Conservation (phyloP, 768 basidiomycete genomes). For the Lactifluus subvellereus region DNA sequence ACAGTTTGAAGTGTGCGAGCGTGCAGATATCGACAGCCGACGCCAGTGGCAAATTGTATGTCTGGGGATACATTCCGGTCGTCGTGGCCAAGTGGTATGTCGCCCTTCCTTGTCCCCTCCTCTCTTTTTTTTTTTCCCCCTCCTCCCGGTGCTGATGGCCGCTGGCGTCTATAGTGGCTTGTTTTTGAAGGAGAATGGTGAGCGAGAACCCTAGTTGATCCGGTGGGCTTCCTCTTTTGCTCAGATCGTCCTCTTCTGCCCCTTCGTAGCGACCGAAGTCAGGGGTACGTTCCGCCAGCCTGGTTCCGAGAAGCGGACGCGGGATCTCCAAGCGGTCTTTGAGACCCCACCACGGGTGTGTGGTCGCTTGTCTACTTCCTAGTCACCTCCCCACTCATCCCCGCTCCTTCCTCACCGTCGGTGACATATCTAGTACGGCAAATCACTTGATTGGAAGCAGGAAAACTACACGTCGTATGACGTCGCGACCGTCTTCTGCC, state of each 20-base stretch:
- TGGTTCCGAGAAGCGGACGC: slow-evolving; percentile 94
- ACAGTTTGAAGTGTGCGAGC: slow-evolving; percentile 79
- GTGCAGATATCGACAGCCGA: slow-evolving; percentile 93
- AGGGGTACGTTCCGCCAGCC: slow-evolving; percentile 93
- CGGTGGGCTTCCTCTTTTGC: background rate
- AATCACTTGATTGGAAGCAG: slow-evolving; percentile 84
- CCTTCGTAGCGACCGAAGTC: slow-evolving; percentile 70
- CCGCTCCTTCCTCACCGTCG: background rate
- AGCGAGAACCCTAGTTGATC: slow-evolving; percentile 20
- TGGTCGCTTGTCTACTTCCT: slow-evolving; percentile 7
- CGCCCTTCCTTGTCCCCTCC: slow-evolving; percentile 13
- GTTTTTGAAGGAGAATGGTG: slow-evolving; percentile 92
- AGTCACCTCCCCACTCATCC: background rate
- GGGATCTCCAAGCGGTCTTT: slow-evolving; percentile 87
- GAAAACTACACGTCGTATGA: slow-evolving; percentile 91
- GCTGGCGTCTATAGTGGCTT: slow-evolving; percentile 53
- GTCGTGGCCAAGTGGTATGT: slow-evolving; percentile 95
- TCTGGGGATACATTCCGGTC: slow-evolving; percentile 93
- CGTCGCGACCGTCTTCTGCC: slow-evolving; percentile 91
- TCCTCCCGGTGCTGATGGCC: background rate
- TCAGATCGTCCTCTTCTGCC: background rate
- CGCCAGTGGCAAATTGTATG: slow-evolving; percentile 73
- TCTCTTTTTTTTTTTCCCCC: background rate
- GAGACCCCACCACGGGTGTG: slow-evolving; percentile 81
- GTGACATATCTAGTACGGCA: slow-evolving; percentile 68